Conservation (phyloP, 2,329 filamentous ascomycete species). For the Raffaelea ambrosiae region DNA sequence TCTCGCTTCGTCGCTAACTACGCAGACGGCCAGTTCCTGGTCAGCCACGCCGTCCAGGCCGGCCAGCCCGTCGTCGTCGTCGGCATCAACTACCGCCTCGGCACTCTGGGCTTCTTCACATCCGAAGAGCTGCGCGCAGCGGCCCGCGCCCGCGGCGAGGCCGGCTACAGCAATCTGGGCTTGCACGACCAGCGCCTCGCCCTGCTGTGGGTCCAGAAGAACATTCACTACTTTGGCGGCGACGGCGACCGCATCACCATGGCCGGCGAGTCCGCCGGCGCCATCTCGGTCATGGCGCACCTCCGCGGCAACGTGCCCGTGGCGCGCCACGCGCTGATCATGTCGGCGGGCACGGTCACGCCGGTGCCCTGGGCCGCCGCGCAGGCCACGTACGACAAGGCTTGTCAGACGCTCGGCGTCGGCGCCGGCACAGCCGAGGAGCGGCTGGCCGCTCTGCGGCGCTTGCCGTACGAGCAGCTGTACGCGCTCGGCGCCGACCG, state of each 20-base stretch:
- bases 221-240: conserved; percentile 34
- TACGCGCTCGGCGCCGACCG: not conserved
- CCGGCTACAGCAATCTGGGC: conserved; percentile 28
- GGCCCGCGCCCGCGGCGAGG: not conserved
- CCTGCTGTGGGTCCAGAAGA: conserved; percentile 51
- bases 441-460: not conserved
- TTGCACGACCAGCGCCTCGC: conserved; percentile 53
- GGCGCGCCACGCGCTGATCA: too few species aligned
- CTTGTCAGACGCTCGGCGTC: not conserved
- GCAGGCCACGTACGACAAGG: not conserved
- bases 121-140: not conserved
- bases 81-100: not conserved
- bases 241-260: conserved; percentile 10
- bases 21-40: not conserved
- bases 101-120: not conserved
- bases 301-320: conserved; percentile 3
- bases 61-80: not conserved
- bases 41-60: not conserved
- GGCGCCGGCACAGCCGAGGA: not conserved
- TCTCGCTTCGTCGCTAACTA: not conserved
- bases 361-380: too few species aligned
- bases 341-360: too few species aligned
- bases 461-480: not conserved
- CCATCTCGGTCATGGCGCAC: conserved; percentile 7
- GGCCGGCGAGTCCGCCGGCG: conserved; percentile 10